Evolutionary conservation across 2,329 filamentous ascomycete genomes (phyloP).

Genomic region (Sporothrix curviconia): DNA sequence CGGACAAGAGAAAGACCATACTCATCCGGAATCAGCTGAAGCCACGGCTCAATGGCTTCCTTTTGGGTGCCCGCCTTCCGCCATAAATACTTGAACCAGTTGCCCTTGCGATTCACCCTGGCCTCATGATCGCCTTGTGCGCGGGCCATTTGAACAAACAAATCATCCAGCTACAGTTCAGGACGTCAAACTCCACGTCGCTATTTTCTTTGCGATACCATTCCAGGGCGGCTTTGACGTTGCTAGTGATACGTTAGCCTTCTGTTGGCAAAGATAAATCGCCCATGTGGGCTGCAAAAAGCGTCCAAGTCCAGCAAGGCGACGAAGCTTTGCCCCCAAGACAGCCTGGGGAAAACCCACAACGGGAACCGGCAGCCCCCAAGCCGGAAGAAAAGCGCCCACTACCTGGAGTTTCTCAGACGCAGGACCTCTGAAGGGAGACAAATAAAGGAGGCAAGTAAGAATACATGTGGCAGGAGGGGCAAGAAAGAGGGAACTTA

Average conservation of each 20-base stretch:
- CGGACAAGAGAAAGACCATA: conserved; percentile 10
- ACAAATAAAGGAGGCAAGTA: not conserved
- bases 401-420: too few relatives aligned
- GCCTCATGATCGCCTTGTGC: conserved; percentile 10
- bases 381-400: too few relatives aligned
- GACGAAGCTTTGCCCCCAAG: too few relatives aligned
- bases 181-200: conserved; percentile 2
- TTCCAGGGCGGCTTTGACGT: not conserved
- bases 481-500: not conserved
- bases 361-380: too few relatives aligned
- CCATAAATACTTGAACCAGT: conserved; percentile 11
- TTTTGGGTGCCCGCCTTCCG: conserved; percentile 9
- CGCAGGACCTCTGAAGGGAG: not conserved
- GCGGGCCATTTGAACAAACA: conserved; percentile 9
- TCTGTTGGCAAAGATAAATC: too few relatives aligned
- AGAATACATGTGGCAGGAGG: not conserved
- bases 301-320: too few relatives aligned
- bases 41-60: conserved; percentile 12
- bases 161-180: conserved; percentile 12
- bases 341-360: too few relatives aligned
- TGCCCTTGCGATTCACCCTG: not conserved
- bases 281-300: too few relatives aligned
- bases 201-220: conserved; percentile 1
- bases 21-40: conserved; percentile 13
- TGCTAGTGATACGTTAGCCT: not conserved